Evolutionary conservation across 1,284 basidiomycete genomes (phyloP), one percentile per base, ranked within the genome.

Genomic region (Malassezia globosa): DNA sequence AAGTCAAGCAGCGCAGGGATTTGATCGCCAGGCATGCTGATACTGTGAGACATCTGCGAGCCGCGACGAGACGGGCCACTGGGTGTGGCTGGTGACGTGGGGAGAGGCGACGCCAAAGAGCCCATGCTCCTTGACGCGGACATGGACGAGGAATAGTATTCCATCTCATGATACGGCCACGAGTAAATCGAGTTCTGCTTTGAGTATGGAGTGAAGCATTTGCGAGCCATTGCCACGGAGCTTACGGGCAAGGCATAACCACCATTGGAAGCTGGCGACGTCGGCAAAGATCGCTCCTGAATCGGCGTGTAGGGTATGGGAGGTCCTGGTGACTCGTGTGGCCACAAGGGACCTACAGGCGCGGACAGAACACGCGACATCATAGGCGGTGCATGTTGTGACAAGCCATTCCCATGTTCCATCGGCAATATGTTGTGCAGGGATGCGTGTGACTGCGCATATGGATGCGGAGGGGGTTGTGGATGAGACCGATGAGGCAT

Each of bases 51-150:
- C n/a, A 46, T 24, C 18, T n/a, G 44, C 27, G 43, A 42, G 19
- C 34, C 16, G 22, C 29, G 44, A 5, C 29, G 37, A 8, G 29
- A 37, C 18, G 37, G 14, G 16, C 3, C 16, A 16, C 34, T 40
- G 13, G 52, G 42, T 14, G 43, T 38, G 34, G 55, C 37, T 18
- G 56, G 60, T 2, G 59, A 55, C 33, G 56, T 37, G 8, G 44
- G 26, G 33, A 55, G 45, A 5, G 56, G 59, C 13, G 60, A 66
- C 7, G 52, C 45, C 5, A 64, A 38, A 14, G 55, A 50, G 29
- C 50, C 43, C 51, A 59, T 60, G 55, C 62, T 64, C 44, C 59
- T 61, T 19, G 59, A 60, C 14, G 51, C 51, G n/a, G 61, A 39
- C 57, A 63, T 58, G 33, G 37, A 37, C 7, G 58, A 58, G 2